Base-by-base conservation (phyloP, 768 basidiomycete genomes). In the Amanita pallidorosea region DNA sequence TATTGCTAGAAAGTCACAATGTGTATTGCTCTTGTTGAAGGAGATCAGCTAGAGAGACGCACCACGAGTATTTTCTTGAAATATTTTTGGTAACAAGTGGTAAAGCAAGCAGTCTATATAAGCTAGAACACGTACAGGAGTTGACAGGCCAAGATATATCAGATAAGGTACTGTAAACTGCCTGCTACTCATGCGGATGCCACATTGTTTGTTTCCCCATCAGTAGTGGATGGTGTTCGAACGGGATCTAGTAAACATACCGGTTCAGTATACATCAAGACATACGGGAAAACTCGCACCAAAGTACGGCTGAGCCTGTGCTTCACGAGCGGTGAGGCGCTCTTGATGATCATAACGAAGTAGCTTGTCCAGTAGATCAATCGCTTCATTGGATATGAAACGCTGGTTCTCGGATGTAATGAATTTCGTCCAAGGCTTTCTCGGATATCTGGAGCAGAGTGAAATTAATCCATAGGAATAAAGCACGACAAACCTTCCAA, bases 311-410 rank as follows among this genome's bases (percentile, higher is more conserved):
- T 96, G 94, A 15, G 73, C 74, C 64, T 95, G 92, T 5, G 91
- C 90, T 66, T 98, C 95, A 55, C 83, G 81, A 47, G 95, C 95
- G 6, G 95, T 98, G 53, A 97, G 73, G 49, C 95, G 83, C 63
- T 95, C 93, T 71, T 96, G 93, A 63, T 98, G 95, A 63, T 98
- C 95, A 66, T 97, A 98, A 48, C 91, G 84, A 63, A 96, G 76
- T 33, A 98, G 76, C 68, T 93, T 93, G 70, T 98, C 95, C 54
- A 98, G 69, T 61, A 97, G 84, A 70, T 96, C 94, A 60, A 97
- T 88, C 31, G 93, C 95, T 61, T 97, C 95, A 63, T 92, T 97
- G 20, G 91, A 90, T 60, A 97, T 92, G 67, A 89, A 96, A 52
- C 92, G 81, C 65, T 95, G 92, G 63, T 96, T 96, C 65, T 94